Percentiles rank a stretch among this genome's conserved stretches.
Conservation (phyloP, 2,329 filamentous ascomycete genomes). For the Verruconis gallopava region DNA sequence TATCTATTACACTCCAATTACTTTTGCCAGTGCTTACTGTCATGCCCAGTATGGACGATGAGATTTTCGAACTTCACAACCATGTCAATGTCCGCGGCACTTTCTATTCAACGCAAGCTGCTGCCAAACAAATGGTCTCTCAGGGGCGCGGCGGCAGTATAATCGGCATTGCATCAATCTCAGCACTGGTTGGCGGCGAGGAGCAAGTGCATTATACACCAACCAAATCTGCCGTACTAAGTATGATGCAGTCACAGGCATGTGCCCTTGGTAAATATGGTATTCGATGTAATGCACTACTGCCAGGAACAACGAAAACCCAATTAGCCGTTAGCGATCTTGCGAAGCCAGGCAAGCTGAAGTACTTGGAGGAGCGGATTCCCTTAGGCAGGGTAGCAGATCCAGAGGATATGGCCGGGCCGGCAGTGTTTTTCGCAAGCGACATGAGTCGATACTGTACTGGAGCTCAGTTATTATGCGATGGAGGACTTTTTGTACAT, state of each 20-base stretch:
- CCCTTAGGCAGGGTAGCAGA: constrained; percentile 62
- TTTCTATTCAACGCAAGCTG: constrained; percentile 76
- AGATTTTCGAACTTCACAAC: constrained; percentile 50
- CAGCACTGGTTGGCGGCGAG: constrained; percentile 64
- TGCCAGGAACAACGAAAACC: constrained; percentile 73
- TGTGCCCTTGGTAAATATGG: constrained; percentile 62
- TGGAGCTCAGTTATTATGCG: constrained; percentile 71
- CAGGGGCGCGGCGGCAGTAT: constrained; percentile 61
- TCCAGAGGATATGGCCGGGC: constrained; percentile 62
- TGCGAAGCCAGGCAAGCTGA: constrained; percentile 55
- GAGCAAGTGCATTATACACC: constrained; percentile 77
- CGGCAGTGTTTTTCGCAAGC: constrained; percentile 72
- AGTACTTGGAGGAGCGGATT: constrained; percentile 70
- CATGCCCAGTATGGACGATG: constrained; percentile 27
- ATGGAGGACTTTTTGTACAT: constrained; percentile 83
- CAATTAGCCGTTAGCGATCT: constrained; percentile 76
- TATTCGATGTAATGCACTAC: constrained; percentile 70
- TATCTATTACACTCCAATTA: not conserved
- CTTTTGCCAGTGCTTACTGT: constrained; percentile 17
- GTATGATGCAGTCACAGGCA: constrained; percentile 71
- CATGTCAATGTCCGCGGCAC: constrained; percentile 73
- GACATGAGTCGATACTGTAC: constrained; percentile 71
- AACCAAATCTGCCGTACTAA: constrained; percentile 70
- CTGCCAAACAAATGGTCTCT: constrained; percentile 66
- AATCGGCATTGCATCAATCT: constrained; percentile 62